Percentiles rank a stretch among this genome's conserved stretches.
Evolutionary conservation across 2,329 filamentous ascomycete species (phyloP).

Genomic region (Aureobasidium melanogenum): DNA sequence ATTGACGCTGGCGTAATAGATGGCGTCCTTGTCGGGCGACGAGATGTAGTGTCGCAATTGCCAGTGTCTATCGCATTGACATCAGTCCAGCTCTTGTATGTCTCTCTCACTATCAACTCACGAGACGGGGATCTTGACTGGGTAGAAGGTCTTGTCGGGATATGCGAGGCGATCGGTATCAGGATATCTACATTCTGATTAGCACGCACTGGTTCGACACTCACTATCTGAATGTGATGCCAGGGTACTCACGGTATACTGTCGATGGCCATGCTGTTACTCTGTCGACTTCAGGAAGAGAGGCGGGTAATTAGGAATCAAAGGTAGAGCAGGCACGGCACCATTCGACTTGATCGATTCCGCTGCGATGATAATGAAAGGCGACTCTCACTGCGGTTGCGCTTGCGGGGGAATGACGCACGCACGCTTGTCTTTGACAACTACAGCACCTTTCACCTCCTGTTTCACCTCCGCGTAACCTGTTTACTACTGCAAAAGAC

Average conservation of each 20-base stretch:
- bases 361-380: neutral
- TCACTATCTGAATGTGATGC: neutral
- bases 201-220: neutral
- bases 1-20: conserved; percentile 76
- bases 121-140: conserved; percentile 40
- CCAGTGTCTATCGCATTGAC: conserved; percentile 55
- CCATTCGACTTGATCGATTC: neutral
- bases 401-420: conserved; percentile 2
- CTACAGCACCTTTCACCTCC: neutral
- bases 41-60: conserved; percentile 86
- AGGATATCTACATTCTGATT: conserved; percentile 29
- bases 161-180: conserved; percentile 38
- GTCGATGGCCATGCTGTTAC: conserved; percentile 23
- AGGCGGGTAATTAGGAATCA: neutral
- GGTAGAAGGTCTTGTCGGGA: conserved; percentile 38
- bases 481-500: neutral
- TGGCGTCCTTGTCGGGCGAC: conserved; percentile 61
- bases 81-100: conserved; percentile 16
- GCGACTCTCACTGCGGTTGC: neutral
- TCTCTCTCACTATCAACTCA: conserved; percentile 27
- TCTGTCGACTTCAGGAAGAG: neutral
- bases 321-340: neutral
- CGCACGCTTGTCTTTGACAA: neutral
- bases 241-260: conserved; percentile 18
- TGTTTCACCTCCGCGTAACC: neutral